Percentiles rank a stretch among this genome's conserved stretches.
Conservation (phyloP, 768 basidiomycete species). For the Dacryopinax primogenitus region DNA sequence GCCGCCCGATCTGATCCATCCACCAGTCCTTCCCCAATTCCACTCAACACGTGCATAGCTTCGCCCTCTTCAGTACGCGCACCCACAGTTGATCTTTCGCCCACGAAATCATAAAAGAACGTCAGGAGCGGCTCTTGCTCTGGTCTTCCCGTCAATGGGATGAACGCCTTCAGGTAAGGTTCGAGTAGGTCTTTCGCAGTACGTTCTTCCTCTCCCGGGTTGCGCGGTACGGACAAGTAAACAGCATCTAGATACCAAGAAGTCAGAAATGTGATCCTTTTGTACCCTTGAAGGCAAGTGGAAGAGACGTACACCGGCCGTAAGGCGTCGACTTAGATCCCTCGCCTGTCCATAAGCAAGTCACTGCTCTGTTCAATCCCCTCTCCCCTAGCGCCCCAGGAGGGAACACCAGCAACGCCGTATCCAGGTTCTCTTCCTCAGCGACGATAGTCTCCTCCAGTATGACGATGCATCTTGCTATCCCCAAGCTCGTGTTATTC, state of each 20-base stretch:
- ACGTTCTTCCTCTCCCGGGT: neutral
- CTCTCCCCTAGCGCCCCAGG: constrained; percentile 38
- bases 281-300: neutral
- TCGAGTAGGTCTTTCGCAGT: neutral
- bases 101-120: neutral
- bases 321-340: constrained; percentile 60
- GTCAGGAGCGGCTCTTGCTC: neutral
- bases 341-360: constrained; percentile 56
- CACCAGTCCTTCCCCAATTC: neutral
- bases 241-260: constrained; percentile 9
- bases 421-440: constrained; percentile 37
- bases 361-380: constrained; percentile 34
- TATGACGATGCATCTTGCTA: constrained; percentile 42
- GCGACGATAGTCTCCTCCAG: constrained; percentile 30
- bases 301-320: constrained; percentile 49
- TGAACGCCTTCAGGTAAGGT: constrained; percentile 1
- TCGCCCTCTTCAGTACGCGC: neutral
- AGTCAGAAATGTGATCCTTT: neutral
- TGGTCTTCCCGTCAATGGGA: neutral
- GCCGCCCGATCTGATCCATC: neutral
- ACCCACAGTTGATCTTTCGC: neutral
- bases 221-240: neutral
- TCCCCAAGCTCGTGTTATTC: constrained; percentile 33
- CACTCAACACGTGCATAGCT: neutral
- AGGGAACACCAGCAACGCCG: constrained; percentile 60